Percentiles rank a stretch among this genome's conserved stretches.
These are phyloP conservation scores for Boletus rex-veris DNA, from an alignment of 768 basidiomycete genomes.

Conservation along the genomic window DNA sequence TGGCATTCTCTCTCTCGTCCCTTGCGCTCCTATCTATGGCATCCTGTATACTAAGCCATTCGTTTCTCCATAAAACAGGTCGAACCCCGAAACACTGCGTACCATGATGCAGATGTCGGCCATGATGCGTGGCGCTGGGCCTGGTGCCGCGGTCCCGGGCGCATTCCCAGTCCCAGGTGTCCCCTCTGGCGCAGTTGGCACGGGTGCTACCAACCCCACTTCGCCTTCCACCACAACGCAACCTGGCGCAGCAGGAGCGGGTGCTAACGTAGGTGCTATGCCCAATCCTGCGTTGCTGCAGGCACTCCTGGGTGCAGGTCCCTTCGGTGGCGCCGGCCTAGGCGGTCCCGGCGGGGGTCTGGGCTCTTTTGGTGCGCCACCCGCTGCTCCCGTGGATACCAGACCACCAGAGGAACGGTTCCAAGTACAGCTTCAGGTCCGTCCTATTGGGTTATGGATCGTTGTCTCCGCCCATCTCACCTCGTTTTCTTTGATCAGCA, in stretches of 20 bases:
- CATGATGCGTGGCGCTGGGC: slow-evolving; percentile 21
- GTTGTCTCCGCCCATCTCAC: background rate
- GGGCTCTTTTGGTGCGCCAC: slow-evolving; percentile 18
- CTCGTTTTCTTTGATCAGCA: slow-evolving; percentile 52
- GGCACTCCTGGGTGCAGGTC: slow-evolving; percentile 9
- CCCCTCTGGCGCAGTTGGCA: slow-evolving; percentile 32
- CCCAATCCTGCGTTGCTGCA: slow-evolving; percentile 46
- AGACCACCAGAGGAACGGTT: slow-evolving; percentile 89
- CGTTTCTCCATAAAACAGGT: slow-evolving; percentile 35
- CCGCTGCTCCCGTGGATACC: slow-evolving; percentile 53
- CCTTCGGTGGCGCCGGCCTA: slow-evolving; percentile 19
- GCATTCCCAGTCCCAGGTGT: slow-evolving; percentile 63
- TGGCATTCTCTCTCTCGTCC: background rate
- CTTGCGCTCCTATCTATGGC: background rate
- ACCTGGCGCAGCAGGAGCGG: slow-evolving; percentile 21
- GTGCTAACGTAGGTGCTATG: slow-evolving; percentile 16
- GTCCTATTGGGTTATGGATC: background rate
- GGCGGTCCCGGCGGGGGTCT: slow-evolving; percentile 32
- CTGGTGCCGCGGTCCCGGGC: slow-evolving; percentile 31
- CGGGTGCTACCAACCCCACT: slow-evolving; percentile 24
- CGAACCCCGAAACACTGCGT: slow-evolving; percentile 75
- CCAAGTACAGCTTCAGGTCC: slow-evolving; percentile 78
- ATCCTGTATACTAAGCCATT: background rate
- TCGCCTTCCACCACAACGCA: slow-evolving; percentile 16
- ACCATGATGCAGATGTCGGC: slow-evolving; percentile 73